Conservation (phyloP, 2,329 filamentous ascomycete genomes). For the Cytospora mali region DNA sequence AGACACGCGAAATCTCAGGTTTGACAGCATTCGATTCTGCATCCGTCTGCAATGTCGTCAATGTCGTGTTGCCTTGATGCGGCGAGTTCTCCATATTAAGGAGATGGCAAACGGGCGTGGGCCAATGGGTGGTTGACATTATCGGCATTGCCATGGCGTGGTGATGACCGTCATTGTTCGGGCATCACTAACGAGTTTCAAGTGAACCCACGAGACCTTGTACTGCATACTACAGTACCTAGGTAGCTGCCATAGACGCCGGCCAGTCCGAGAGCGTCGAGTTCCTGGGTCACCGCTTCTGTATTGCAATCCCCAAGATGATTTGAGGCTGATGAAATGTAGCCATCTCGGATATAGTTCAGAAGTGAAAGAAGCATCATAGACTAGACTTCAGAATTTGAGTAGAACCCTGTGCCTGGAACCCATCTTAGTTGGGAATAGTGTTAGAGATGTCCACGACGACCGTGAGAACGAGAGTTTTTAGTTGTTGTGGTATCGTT, state of each 20-base stretch:
- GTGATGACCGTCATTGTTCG: neutral
- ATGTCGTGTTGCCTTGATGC: conserved; percentile 30
- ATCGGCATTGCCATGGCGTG: conserved; percentile 22
- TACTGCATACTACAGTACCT: neutral
- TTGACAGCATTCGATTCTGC: conserved; percentile 33
- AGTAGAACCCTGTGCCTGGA: neutral
- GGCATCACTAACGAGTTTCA: conserved; percentile 10
- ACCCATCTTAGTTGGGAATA: neutral
- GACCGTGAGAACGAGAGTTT: neutral
- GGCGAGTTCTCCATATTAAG: conserved; percentile 11
- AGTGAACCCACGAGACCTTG: conserved; percentile 1
- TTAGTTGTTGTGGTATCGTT: neutral
- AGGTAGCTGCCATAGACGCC: neutral
- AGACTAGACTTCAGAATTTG: neutral
- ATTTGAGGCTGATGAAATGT: conserved; percentile 8
- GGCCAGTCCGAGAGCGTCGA: conserved; percentile 5
- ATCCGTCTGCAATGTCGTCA: conserved; percentile 29
- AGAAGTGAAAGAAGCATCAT: neutral
- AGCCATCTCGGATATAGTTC: conserved; percentile 1
- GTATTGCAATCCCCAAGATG: conserved; percentile 4
- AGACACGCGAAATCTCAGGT: conserved; percentile 34
- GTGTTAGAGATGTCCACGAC: neutral
- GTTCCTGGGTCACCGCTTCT: conserved; percentile 12
- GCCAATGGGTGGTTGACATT: conserved; percentile 26
- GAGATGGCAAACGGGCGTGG: conserved; percentile 29